A percentile compares a stretch with the other conserved stretches of the same genome.
These are phyloP conservation scores for Colletotrichum viniferum DNA, from an alignment of 2,329 filamentous ascomycete species.

Conservation along the genomic window DNA sequence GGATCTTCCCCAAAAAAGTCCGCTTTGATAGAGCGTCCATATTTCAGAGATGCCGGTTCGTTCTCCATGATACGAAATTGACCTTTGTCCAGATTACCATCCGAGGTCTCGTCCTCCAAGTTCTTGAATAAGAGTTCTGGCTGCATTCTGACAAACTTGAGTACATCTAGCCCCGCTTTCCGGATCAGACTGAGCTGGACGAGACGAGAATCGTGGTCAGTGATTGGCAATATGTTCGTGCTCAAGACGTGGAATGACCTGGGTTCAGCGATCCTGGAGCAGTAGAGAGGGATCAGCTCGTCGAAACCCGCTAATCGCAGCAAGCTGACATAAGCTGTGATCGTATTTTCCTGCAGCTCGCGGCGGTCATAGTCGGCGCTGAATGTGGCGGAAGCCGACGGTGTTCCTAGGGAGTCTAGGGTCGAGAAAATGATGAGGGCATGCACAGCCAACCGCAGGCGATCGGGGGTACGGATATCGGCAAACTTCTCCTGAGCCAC, in stretches of 20 bases:
- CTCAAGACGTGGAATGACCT: slow-evolving; percentile 75
- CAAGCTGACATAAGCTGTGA: slow-evolving; percentile 82
- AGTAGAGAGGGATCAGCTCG: slow-evolving; percentile 86
- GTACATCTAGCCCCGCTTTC: slow-evolving; percentile 73
- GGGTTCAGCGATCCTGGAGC: slow-evolving; percentile 72
- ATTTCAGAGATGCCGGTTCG: slow-evolving; percentile 55
- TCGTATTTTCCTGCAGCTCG: slow-evolving; percentile 71
- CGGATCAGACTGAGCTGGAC: slow-evolving; percentile 76
- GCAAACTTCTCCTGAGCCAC: slow-evolving; percentile 54
- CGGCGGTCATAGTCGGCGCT: slow-evolving; percentile 34
- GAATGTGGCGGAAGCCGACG: slow-evolving; percentile 38
- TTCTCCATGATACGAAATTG: slow-evolving; percentile 57
- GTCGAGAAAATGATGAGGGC: slow-evolving; percentile 69
- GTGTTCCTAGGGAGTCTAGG: slow-evolving; percentile 61
- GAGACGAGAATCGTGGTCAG: slow-evolving; percentile 66
- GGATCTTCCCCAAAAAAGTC: slow-evolving; percentile 73
- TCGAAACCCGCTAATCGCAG: slow-evolving; percentile 75
- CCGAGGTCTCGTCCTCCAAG: slow-evolving; percentile 37
- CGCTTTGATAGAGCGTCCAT: slow-evolving; percentile 68
- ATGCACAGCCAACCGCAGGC: slow-evolving; percentile 73
- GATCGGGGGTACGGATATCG: slow-evolving; percentile 62
- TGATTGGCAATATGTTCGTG: slow-evolving; percentile 76
- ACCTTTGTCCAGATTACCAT: slow-evolving; percentile 39
- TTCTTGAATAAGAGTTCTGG: slow-evolving; percentile 56
- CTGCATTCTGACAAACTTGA: slow-evolving; percentile 76